Evolutionary conservation across 768 basidiomycete genomes (phyloP), one percentile per base, ranked within the genome.

Genomic region (Tulasnella sp.): DNA sequence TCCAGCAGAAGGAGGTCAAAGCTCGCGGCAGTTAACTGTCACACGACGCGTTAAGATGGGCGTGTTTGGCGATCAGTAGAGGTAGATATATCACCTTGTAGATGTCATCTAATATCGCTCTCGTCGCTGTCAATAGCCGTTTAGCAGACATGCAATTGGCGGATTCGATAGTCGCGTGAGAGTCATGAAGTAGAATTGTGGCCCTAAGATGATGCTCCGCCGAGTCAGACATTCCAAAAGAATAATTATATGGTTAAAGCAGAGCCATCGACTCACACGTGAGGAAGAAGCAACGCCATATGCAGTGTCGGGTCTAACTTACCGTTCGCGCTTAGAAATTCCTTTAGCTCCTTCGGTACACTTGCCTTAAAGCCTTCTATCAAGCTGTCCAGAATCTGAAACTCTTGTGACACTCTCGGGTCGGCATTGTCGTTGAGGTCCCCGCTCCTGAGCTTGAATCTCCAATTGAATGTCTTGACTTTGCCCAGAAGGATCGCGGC

Each of bases 401-500:
- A 88, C 1, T 80, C 82, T 8, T 74, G 75, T 27, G 84, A 78
- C 7, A 78, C 77, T 63, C 84, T 73, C 21, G 80, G 76, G 62
- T 86, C 84, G 32, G 47, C 71, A 7, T 8, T 10, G 27, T 19
- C 51, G 27, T 11, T 34, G 19, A 10, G 4, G 9, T 32, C 5
- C 21, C n/a, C 27, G n/a, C n/a, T 7, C n/a, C n/a, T 48, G 47
- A 41, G 30, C 3, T 49, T 59, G 29, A 54, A 63, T 9, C 59
- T 23, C 17, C 38, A 26, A 13, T 49, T 54, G 53, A 51, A 43
- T 4, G 51, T 34, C 27, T 47, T 47, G 4, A 61, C 47, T 17
- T 70, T 71, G 29, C 77, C 86, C 38, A 88, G 75, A 50, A 89
- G 64, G 56, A 86, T 80, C 8, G 77, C 75, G 10, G 80, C 77